phyloP scores from a whole-genome alignment of 1,284 basidiomycete species.

The Apiotrichum montevideense region DNA sequence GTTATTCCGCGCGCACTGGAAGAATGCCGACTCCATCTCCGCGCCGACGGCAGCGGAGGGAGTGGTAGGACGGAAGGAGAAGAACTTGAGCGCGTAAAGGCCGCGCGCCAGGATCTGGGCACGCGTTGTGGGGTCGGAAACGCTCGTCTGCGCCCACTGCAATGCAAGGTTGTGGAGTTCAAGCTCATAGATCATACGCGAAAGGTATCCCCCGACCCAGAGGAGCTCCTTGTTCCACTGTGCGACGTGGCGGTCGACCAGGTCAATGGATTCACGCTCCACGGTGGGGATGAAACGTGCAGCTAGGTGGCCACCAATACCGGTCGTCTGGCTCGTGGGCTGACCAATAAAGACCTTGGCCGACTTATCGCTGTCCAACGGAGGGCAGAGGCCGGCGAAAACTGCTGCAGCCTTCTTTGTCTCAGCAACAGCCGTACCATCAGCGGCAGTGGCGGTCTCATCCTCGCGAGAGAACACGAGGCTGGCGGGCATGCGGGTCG shows the following conservation, averaged over 20 bases:
- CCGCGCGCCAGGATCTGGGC: constrained; percentile 58
- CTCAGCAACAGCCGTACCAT: constrained; percentile 53
- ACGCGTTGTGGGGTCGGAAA: constrained; percentile 53
- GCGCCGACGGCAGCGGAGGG: constrained; percentile 77
- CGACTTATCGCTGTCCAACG: constrained; percentile 58
- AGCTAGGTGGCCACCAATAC: constrained; percentile 84
- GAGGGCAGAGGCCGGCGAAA: constrained; percentile 78
- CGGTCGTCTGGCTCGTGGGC: constrained; percentile 77
- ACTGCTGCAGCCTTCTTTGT: constrained; percentile 63
- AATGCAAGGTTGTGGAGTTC: constrained; percentile 56
- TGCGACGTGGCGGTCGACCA: constrained; percentile 56
- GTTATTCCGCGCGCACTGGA: constrained; percentile 53
- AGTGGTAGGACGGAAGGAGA: constrained; percentile 79
- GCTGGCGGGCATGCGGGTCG: constrained; percentile 67
- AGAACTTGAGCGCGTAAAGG: constrained; percentile 80
- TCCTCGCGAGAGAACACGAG: constrained; percentile 90
- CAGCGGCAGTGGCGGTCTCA: constrained; percentile 60
- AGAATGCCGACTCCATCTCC: constrained; percentile 77
- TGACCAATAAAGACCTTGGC: constrained; percentile 42
- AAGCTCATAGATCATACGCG: constrained; percentile 77
- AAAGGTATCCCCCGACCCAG: constrained; percentile 68
- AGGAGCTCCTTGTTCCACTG: constrained; percentile 75
- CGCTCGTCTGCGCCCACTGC: constrained; percentile 41
- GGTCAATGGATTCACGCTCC: constrained; percentile 88
- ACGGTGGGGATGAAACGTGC: constrained; percentile 95